Evolutionary conservation across 345 rosid species (phyloP).

Genomic region (Turritis glabra): DNA sequence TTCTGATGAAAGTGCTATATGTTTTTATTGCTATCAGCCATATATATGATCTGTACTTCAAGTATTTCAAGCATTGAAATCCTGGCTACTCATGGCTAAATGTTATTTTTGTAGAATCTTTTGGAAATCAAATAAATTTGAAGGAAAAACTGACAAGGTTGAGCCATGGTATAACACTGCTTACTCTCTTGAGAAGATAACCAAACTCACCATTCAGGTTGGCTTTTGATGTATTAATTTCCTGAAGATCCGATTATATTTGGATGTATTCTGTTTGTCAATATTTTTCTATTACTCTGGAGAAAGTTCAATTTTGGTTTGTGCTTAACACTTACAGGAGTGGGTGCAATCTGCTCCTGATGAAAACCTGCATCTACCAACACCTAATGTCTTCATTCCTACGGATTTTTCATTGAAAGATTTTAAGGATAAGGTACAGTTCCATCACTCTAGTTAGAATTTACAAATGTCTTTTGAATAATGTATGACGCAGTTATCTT

Average conservation of each 20-base stretch:
- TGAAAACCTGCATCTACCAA: conserved; percentile 67
- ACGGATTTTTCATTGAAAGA: conserved; percentile 73
- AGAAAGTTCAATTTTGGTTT: background rate
- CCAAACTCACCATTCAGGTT: conserved; percentile 58
- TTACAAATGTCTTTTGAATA: background rate
- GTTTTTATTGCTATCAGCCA: background rate
- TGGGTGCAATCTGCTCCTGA: conserved; percentile 68
- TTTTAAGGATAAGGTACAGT: conserved; percentile 59
- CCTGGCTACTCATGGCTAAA: background rate
- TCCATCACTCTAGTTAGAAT: background rate
- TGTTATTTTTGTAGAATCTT: conserved; percentile 54
- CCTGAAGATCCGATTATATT: background rate
- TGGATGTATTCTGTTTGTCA: background rate
- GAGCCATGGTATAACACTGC: conserved; percentile 94
- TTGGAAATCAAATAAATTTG: conserved; percentile 85
- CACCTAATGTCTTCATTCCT: conserved; percentile 70
- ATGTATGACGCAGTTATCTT: background rate
- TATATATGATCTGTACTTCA: background rate
- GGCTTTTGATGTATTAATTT: conserved; percentile 11
- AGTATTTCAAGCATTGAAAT: background rate
- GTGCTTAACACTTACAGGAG: conserved; percentile 49
- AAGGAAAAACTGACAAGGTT: conserved; percentile 62
- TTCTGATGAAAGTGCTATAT: background rate
- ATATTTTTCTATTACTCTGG: background rate
- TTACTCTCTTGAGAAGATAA: conserved; percentile 60